phyloP scores from a whole-genome alignment of 2,329 filamentous ascomycete genomes.

The Chlorencoelia australis region DNA sequence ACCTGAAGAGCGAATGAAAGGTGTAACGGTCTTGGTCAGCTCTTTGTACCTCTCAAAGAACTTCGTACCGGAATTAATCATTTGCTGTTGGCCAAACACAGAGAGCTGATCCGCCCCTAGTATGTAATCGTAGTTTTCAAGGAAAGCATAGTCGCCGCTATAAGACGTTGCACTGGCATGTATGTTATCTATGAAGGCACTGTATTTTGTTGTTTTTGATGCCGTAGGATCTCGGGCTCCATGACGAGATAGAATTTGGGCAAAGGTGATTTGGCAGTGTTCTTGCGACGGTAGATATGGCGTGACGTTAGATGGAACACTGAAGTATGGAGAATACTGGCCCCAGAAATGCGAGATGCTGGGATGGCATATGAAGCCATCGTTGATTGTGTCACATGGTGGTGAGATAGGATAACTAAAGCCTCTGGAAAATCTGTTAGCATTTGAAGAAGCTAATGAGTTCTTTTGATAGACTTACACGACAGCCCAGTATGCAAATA shows the following conservation, averaged over 20 bases:
- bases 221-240: slow-evolving; percentile 73
- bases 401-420: slow-evolving; percentile 6
- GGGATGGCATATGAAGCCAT: slow-evolving; percentile 25
- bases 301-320: slow-evolving; percentile 58
- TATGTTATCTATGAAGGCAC: slow-evolving; percentile 53
- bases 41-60: slow-evolving; percentile 65
- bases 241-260: slow-evolving; percentile 72
- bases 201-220: slow-evolving; percentile 56
- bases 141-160: slow-evolving; percentile 54
- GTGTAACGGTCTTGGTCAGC: slow-evolving; percentile 47
- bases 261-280: slow-evolving; percentile 75
- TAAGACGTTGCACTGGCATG: slow-evolving; percentile 47
- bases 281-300: slow-evolving; percentile 45
- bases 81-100: slow-evolving; percentile 54
- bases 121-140: slow-evolving; percentile 60
- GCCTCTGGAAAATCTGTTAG: slow-evolving; percentile 12
- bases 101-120: slow-evolving; percentile 63
- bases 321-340: slow-evolving; percentile 79
- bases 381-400: slow-evolving; percentile 22
- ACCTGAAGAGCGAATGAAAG: slow-evolving; percentile 64
- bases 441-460: background rate
- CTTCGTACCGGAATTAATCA: slow-evolving; percentile 64
- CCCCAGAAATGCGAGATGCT: slow-evolving; percentile 50
- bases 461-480: slow-evolving; percentile 11
- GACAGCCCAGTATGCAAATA: slow-evolving; percentile 17